Conservation (phyloP, 1,139 yeast genomes). For the Lodderomyces pseudojiufengensis region DNA sequence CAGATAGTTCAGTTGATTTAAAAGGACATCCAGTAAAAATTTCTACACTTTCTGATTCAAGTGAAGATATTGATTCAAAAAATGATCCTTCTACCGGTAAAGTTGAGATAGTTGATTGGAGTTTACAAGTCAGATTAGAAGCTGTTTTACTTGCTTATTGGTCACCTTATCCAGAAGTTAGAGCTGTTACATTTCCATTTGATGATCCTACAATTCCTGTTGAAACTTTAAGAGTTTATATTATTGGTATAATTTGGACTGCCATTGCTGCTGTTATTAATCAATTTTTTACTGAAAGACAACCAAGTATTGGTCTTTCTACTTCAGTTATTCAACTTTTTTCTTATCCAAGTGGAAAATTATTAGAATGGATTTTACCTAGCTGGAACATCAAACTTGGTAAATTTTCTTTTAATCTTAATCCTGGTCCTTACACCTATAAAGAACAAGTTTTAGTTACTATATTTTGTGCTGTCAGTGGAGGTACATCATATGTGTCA, state of each 20-base stretch:
- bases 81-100: conserved; percentile 6
- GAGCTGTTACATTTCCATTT: conserved; percentile 52
- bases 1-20: too few species aligned
- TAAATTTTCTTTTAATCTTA: conserved; percentile 15
- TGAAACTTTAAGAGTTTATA: conserved; percentile 57
- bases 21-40: too few species aligned
- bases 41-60: neutral
- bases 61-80: neutral
- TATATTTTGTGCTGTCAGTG: conserved; percentile 20
- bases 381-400: conserved; percentile 12
- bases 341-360: conserved; percentile 21
- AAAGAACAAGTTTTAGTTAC: conserved; percentile 29
- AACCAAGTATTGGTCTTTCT: conserved; percentile 47
- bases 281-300: conserved; percentile 55
- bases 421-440: conserved; percentile 27
- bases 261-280: conserved; percentile 62
- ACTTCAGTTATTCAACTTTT: conserved; percentile 31
- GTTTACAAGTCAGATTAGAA: conserved; percentile 31
- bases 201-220: conserved; percentile 50
- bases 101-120: conserved; percentile 18
- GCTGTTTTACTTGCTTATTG: conserved; percentile 49
- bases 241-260: conserved; percentile 54
- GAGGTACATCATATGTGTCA: conserved; percentile 21
- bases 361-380: conserved; percentile 21
- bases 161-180: conserved; percentile 65